Base-by-base conservation (phyloP, 2,329 filamentous ascomycete genomes). In the Chaetomium globosum region DNA sequence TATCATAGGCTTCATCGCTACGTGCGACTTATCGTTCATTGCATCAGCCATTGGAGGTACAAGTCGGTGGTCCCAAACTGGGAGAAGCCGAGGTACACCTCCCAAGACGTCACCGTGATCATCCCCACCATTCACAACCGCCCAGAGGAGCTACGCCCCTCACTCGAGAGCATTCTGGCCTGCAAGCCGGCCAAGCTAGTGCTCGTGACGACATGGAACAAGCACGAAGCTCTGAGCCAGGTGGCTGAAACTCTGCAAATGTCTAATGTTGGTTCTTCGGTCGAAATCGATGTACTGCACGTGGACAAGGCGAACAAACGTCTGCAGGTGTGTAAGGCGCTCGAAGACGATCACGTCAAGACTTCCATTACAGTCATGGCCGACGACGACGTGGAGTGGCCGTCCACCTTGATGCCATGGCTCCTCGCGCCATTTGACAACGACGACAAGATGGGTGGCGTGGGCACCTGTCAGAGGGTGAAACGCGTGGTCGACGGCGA, bases 341-440 rank as follows among this genome's bases (percentile, higher is more conserved):
- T 98, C 56, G 93, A 73, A 36, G 71, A 69, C 30, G 71, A 93
- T 23, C 86, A 92, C 71, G 92, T 97, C 65, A 83, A 82, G 70
- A 97, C 94, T 0, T 80, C 84, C 59, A 93, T 98, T 74, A 97
- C 92, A 46, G 86, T 98, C 72, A 92, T 98, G 81, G 93, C 93
- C 30, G 94, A 98, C 75, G 94, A 98, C 78, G 94, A 98, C 76
- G 94, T 98, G 68, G 93, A 90, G 72, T 97, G 94, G 90, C 93
- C 93, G 3, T 82, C 83, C 19, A 95, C 91, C 51, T 86, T 96
- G 68, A 85, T 97, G 73, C 90, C 89, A 36, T 97, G 93, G 93
- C 90, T 98, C 65, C 81, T 98, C 68, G 94, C 94, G 4, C 93
- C 94, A 0, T 97, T 98, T 68, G 93, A 97, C 4, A 43, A 43